Evolutionary conservation across 768 basidiomycete genomes (phyloP), one percentile per base, ranked within the genome.

Genomic region (Termitomyces bulborhizus): DNA sequence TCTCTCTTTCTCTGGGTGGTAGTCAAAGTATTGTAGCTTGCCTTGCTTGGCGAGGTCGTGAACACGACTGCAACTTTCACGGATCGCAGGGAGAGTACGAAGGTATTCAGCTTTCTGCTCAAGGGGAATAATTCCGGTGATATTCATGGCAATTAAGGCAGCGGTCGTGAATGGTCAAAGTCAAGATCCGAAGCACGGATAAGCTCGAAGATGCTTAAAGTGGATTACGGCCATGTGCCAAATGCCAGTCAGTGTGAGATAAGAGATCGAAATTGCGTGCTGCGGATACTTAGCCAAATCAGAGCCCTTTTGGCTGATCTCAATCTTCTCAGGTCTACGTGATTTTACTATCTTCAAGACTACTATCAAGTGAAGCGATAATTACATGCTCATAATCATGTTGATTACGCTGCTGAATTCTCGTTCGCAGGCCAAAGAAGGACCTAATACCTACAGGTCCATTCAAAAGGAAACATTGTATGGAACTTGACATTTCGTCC

Each of bases 41-140:
- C 84, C 87, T 58, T 79, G 65, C 67, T 82, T 73, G 12, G 91
- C 94, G 18, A 96, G 84, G 29, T 83, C 79, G 68, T 88, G 84
- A 34, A 98, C 92, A 41, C 79, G 79, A 11, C 71, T 66, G 69
- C 93, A 98, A 42, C 92, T 80, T 62, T 94, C 87, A 45, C 96
- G 82, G 62, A 98, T 93, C n/a, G 93, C 82, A 15, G 91, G 88
- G 3, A 97, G 77, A 0, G 90, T 93, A 32, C 88, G 85, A 43
- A 97, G 81, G 65, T 94, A 95, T 5, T 71, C 73, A 26, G 85
- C 82, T 39, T 72, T 80, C 57, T 76, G 68, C 41, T 70, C 60
- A 15, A 69, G 53, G 11, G 73, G 53, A 13, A 69, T 58, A 18
- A 51, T 57, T 21, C 61, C 66, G 31, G 67, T 60, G 36, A 73